Evolutionary conservation across 768 basidiomycete species (phyloP), one percentile per base, ranked within the genome.

Genomic region (Rhodotorula paludigena): DNA sequence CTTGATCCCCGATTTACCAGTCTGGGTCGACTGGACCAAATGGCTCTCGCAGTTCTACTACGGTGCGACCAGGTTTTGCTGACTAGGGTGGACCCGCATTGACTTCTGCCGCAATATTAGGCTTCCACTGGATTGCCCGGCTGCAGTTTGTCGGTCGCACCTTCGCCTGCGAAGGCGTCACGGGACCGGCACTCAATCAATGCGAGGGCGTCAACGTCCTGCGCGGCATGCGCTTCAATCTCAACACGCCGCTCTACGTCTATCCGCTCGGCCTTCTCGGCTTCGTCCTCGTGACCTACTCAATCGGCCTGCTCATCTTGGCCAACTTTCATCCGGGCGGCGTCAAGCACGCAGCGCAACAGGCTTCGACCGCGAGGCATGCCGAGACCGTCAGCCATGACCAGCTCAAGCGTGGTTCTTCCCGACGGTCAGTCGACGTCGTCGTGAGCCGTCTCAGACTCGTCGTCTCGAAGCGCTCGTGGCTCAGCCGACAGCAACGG

Each of bases 131-230:
- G 57, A 68, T 80, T 56, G 77, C 77, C 0, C 78, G 78, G 5
- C 77, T 77, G 0, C 81, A 82, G 65, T 81, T 82, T 74, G 72
- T 75, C 38, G 78, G 77, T 25, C 74, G 39, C 21, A 41, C 48
- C 0, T 77, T 77, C 58, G 65, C 73, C 53, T 78, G 77, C 65
- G 73, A 73, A 5, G 68, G 71, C 3, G 61, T 75, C n/a, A 76
- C 75, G 2, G 70, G 71, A 1, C 66, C 77, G 18, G 71, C 74
- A 32, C 69, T 69, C 6, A 60, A 51, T 25, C 68, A 78, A 70
- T 80, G 79, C 63, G 68, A 73, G 15, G 82, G 82, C 5, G 75
- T 79, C 57, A 78, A 79, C 58, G 80, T 82, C 16, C 66, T 83
- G 11, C 66, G 70, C 21, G 77, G 79, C 5, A 70, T 83, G 20